Evolutionary conservation across 352 stramenopile genomes (phyloP).

Genomic region (Globisporangium barbulae): DNA sequence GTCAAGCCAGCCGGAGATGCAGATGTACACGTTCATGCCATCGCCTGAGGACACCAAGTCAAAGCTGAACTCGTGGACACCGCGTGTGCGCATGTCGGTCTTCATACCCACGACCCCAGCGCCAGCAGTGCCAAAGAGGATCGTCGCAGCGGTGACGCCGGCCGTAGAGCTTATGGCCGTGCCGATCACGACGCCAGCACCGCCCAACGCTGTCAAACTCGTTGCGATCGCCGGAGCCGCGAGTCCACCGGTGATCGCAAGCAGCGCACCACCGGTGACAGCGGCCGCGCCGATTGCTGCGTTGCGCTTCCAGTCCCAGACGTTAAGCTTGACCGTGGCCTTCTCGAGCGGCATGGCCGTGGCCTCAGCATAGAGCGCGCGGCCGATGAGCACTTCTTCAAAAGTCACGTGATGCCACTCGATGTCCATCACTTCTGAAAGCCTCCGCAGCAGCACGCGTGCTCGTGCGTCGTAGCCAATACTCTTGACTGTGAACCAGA

Average conservation of each 20-base stretch:
- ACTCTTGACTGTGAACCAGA: slow-evolving; percentile 80
- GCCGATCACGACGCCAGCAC: slow-evolving; percentile 62
- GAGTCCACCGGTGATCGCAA: slow-evolving; percentile 71
- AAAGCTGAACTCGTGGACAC: slow-evolving; percentile 80
- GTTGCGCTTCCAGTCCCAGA: slow-evolving; percentile 84
- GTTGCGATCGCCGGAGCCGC: slow-evolving; percentile 57
- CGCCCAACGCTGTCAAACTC: slow-evolving; percentile 57
- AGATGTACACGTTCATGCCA: slow-evolving; percentile 89
- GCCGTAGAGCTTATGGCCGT: slow-evolving; percentile 47
- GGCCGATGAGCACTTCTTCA: slow-evolving; percentile 69
- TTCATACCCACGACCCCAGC: slow-evolving; percentile 80
- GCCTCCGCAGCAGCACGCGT: slow-evolving; percentile 47
- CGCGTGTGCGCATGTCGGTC: slow-evolving; percentile 64
- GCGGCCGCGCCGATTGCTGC: slow-evolving; percentile 62
- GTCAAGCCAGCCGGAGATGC: slow-evolving; percentile 80
- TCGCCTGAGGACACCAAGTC: slow-evolving; percentile 76
- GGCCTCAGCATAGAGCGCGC: slow-evolving; percentile 66
- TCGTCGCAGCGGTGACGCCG: slow-evolving; percentile 61
- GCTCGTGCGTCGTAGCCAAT: slow-evolving; percentile 75
- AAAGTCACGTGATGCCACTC: slow-evolving; percentile 56
- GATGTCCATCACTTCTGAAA: slow-evolving; percentile 48
- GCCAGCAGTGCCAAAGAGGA: slow-evolving; percentile 80
- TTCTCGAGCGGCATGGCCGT: slow-evolving; percentile 75
- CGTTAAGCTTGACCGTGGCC: slow-evolving; percentile 39
- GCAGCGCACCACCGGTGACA: slow-evolving; percentile 62